Conservation (phyloP, 2,329 filamentous ascomycete genomes). For the Paecilomyces formosus region DNA sequence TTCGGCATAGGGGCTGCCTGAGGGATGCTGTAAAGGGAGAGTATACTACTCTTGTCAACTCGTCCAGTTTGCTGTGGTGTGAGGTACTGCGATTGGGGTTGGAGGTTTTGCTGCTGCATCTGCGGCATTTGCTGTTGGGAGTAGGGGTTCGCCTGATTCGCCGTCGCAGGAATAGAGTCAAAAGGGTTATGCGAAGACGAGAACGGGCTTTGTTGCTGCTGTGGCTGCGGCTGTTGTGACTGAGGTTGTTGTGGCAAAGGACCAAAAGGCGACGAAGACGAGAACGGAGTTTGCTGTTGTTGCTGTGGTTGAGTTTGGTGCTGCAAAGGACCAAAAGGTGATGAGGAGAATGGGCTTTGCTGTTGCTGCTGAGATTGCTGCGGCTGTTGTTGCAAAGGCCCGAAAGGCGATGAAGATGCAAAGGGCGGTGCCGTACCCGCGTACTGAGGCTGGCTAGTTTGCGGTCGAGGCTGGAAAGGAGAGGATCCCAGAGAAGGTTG, state of each 20-base stretch:
- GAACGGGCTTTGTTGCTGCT: slow-evolving; percentile 6
- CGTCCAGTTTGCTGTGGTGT: slow-evolving; percentile 33
- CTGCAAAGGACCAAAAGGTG: too few relatives aligned
- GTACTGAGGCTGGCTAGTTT: slow-evolving; percentile 20
- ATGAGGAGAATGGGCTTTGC: too few relatives aligned
- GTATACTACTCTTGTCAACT: slow-evolving; percentile 40
- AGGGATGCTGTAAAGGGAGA: slow-evolving; percentile 40
- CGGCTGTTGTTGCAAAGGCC: slow-evolving; percentile 15
- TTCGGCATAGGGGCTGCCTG: slow-evolving; percentile 22
- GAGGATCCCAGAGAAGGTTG: slow-evolving; percentile 7
- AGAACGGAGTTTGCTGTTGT: slow-evolving; percentile 8
- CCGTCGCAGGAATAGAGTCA: slow-evolving; percentile 19
- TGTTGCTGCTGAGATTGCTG: slow-evolving; percentile 12
- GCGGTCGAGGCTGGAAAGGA: neutral
- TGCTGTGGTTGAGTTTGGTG: too few relatives aligned
- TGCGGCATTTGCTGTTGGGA: slow-evolving; percentile 17
- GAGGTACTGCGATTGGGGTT: slow-evolving; percentile 21
- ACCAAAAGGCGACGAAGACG: slow-evolving; percentile 23
- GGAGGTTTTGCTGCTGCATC: slow-evolving; percentile 13
- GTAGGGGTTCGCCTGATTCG: slow-evolving; percentile 15
- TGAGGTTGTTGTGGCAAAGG: slow-evolving; percentile 13
- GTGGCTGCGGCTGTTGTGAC: slow-evolving; percentile 4
- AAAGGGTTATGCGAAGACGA: slow-evolving; percentile 26
- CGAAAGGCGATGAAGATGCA: slow-evolving; percentile 24
- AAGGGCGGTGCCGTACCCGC: slow-evolving; percentile 33